A percentile compares a stretch with the other conserved stretches of the same genome.
phyloP scores from a whole-genome alignment of 2,329 filamentous ascomycete species.

The Colletotrichum spinosum region DNA sequence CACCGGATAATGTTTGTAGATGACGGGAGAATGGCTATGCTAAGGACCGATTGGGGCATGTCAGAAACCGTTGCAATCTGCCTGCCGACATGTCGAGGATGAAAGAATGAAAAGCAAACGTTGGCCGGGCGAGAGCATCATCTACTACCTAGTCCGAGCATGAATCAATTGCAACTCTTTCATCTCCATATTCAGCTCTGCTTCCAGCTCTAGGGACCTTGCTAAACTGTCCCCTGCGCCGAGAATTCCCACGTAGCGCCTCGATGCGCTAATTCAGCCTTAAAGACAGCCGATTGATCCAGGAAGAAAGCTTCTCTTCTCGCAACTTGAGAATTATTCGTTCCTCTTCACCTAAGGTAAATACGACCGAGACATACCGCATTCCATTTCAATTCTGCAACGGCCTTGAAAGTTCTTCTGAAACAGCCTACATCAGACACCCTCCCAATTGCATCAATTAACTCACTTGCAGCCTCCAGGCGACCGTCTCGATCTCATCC shows the following conservation, averaged over 20 bases:
- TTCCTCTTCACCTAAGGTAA: neutral
- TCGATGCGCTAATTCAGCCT: conserved; percentile 30
- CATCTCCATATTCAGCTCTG: neutral
- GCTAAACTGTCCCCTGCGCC: conserved; percentile 16
- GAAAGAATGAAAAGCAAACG: too few species aligned
- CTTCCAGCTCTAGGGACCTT: too few species aligned
- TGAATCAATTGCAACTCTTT: neutral
- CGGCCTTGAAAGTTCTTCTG: too few species aligned
- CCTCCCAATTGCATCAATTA: conserved; percentile 18
- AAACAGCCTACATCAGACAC: neutral
- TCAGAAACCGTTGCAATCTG: too few species aligned
- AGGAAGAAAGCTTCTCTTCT: conserved; percentile 9
- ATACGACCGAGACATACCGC: neutral
- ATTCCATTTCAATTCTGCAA: too few species aligned
- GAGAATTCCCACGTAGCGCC: conserved; percentile 32
- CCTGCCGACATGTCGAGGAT: too few species aligned
- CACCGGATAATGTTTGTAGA: too few species aligned
- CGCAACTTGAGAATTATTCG: neutral
- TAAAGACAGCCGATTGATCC: conserved; percentile 8
- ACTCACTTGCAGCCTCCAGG: conserved; percentile 1
- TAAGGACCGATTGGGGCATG: too few species aligned
- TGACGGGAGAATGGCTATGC: too few species aligned
- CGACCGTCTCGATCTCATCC: neutral
- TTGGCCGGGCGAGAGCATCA: too few species aligned
- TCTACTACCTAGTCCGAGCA: too few species aligned